A percentile compares a stretch with the other conserved stretches of the same genome.
phyloP scores from a whole-genome alignment of 495 filamentous ascomycete genomes.

The Tuber brumale region DNA sequence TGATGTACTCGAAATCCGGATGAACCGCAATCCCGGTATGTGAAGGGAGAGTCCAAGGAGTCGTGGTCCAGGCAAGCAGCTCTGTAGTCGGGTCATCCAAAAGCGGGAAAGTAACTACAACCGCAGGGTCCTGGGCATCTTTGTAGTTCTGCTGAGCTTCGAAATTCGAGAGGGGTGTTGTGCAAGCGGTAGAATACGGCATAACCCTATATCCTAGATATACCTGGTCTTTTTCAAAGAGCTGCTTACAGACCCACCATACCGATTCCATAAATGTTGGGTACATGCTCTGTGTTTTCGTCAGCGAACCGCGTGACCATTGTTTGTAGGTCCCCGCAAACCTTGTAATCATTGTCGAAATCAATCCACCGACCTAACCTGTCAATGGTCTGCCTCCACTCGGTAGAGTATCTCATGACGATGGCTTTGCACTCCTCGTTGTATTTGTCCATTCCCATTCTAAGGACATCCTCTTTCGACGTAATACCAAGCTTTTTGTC shows the following conservation, averaged over 20 bases:
- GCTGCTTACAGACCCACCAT: slow-evolving; percentile 94
- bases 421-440: slow-evolving; percentile 89
- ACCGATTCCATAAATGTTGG: slow-evolving; percentile 89
- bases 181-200: slow-evolving; percentile 89
- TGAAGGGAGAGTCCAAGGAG: slow-evolving; percentile 90
- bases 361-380: slow-evolving; percentile 94
- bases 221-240: slow-evolving; percentile 80
- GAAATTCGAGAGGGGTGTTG: slow-evolving; percentile 86
- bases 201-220: slow-evolving; percentile 88
- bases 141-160: slow-evolving; percentile 93
- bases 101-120: slow-evolving; percentile 83
- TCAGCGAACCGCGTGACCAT: slow-evolving; percentile 8
- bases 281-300: slow-evolving; percentile 70
- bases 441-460: slow-evolving; percentile 83
- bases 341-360: slow-evolving; percentile 98
- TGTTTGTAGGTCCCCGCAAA: slow-evolving; percentile 37
- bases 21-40: slow-evolving; percentile 74
- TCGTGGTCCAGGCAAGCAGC: slow-evolving; percentile 88
- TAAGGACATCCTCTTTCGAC: slow-evolving; percentile 77
- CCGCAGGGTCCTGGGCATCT: slow-evolving; percentile 85
- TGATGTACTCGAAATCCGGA: slow-evolving; percentile 88
- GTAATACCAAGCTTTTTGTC: slow-evolving; percentile 94
- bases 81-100: slow-evolving; percentile 65
- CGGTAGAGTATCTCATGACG: slow-evolving; percentile 83
- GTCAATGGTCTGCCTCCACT: slow-evolving; percentile 88